A percentile compares a stretch with the other conserved stretches of the same genome.
Evolutionary conservation across 345 rosid species (phyloP).

Genomic region (Leavenworthia alabamica): DNA sequence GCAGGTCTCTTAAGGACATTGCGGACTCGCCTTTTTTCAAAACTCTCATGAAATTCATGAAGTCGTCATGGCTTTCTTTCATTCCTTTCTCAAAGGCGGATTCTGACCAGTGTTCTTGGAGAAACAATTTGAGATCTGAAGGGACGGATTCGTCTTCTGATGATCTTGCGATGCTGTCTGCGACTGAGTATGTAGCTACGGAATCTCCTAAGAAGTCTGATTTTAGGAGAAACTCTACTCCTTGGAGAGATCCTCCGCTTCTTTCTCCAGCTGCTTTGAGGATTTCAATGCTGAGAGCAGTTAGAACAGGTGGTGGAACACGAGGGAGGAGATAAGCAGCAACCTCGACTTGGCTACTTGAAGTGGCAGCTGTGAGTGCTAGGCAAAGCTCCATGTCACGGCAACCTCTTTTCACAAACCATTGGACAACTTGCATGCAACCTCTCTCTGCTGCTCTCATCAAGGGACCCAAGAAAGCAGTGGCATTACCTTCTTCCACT

Average conservation of each 20-base stretch:
- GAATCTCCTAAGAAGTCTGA: constrained; percentile 83
- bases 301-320: constrained; percentile 76
- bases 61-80: constrained; percentile 62
- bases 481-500: constrained; percentile 93
- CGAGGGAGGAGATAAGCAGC: constrained; percentile 83
- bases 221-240: constrained; percentile 86
- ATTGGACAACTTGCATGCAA: constrained; percentile 86
- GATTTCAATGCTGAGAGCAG: constrained; percentile 86
- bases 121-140: constrained; percentile 62
- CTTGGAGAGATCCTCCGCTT: constrained; percentile 83
- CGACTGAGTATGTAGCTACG: constrained; percentile 70
- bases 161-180: constrained; percentile 87
- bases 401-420: constrained; percentile 88
- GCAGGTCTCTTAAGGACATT: constrained; percentile 60
- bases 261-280: constrained; percentile 96
- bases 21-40: constrained; percentile 65
- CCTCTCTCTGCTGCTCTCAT: constrained; percentile 98
- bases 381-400: constrained; percentile 92
- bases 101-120: constrained; percentile 82
- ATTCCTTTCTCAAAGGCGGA: constrained; percentile 69
- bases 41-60: constrained; percentile 57
- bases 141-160: constrained; percentile 69
- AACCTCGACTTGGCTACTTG: constrained; percentile 77
- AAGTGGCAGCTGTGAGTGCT: constrained; percentile 92
- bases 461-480: constrained; percentile 81